Evolutionary conservation across 495 filamentous ascomycete genomes (phyloP), one percentile per base, ranked within the genome.

Genomic region (Tuber microsphaerosporum): DNA sequence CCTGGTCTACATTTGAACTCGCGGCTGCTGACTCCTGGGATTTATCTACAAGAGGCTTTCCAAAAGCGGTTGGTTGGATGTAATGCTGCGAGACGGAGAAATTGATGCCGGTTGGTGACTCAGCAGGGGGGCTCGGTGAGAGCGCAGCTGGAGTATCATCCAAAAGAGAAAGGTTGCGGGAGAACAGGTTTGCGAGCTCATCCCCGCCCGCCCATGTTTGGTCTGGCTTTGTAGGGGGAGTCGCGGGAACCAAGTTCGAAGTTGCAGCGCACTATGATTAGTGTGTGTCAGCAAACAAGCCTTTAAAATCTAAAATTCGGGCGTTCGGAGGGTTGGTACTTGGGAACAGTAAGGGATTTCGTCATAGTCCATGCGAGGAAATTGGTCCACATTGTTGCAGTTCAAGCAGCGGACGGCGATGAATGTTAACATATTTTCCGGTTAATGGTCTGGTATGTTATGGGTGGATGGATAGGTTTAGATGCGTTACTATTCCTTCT

Each of bases 31-130:
- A 39, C 37, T 75, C 74, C 20, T 72, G 65, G 19, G 69, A 71
- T 17, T 34, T 19, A 16, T 65, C 56, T 14, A 14, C 14, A 26
- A 48, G 43, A 7, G 56, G 42, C 2, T 46, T 48, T 22, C 45
- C 68, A 68, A 76, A 34, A 48, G 72, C 20, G 19, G 74, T 74
- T 16, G 80, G 76, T 81, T 93, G 92, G 78, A 91, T 89, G 82
- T 93, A 93, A 83, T 93, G 92, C 77, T 91, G 90, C 19, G 90
- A 87, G 77, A 92, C 88, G 73, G 89, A 90, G 84, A 92, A 93
- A 72, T 86, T 85, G 74, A 88, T 88, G 19, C 84, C 80, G 39
- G 81, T 71, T 43, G 83, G 77, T 46, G 80, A 74, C 17, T 75
- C 72, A 16, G 72, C 69, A 9, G 75, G 71, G 17, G 80, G 73